Conservation (phyloP, 371 early-diverging fungal genomes). For the Mortierella sp. region DNA sequence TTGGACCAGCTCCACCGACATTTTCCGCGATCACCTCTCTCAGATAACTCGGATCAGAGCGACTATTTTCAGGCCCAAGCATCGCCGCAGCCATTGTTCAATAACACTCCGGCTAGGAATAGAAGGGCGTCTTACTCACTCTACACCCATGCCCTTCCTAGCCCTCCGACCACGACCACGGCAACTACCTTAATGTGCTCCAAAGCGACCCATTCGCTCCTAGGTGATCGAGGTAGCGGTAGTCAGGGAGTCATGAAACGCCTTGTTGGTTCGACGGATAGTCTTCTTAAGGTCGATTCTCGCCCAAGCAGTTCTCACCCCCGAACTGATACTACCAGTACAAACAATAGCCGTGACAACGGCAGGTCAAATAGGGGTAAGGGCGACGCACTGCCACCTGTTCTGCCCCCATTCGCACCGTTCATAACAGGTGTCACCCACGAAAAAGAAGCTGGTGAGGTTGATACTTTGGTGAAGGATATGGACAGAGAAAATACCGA, state of each 20-base stretch:
- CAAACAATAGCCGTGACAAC: constrained; percentile 1
- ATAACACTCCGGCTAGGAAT: neutral
- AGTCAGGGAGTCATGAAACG: constrained; percentile 8
- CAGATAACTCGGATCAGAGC: constrained; percentile 39
- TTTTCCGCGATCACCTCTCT: constrained; percentile 42
- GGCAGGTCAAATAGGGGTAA: neutral
- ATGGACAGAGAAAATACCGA: neutral
- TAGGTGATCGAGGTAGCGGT: neutral
- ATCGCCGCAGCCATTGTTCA: constrained; percentile 4
- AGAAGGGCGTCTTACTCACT: neutral
- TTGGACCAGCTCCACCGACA: constrained; percentile 32
- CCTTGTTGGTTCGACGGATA: constrained; percentile 12
- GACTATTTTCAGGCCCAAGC: constrained; percentile 38
- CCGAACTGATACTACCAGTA: neutral
- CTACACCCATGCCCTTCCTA: constrained; percentile 18
- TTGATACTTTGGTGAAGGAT: neutral
- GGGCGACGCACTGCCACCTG: constrained; percentile 1
- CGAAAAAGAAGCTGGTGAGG: neutral
- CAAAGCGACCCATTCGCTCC: neutral
- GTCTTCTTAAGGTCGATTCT: constrained; percentile 5
- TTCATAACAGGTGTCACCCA: neutral
- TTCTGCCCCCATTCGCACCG: neutral
- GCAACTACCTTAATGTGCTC: constrained; percentile 19
- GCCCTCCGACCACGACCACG: constrained; percentile 15
- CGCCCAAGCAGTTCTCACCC: neutral